Percentiles rank a stretch among this genome's conserved stretches.
Evolutionary conservation across 2,329 filamentous ascomycete genomes (phyloP).

Genomic region (Pochonia chlamydosporia): DNA sequence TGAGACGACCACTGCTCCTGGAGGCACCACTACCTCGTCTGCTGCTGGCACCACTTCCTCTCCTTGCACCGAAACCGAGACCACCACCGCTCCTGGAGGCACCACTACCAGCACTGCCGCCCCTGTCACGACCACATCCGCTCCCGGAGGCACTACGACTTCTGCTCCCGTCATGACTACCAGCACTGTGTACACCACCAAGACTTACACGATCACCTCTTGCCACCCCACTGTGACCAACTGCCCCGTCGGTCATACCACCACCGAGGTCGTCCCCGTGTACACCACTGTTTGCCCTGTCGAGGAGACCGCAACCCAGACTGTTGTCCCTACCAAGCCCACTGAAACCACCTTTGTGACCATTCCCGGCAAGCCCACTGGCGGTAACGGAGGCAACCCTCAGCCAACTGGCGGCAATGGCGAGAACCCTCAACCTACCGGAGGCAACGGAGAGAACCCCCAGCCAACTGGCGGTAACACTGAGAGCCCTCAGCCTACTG

Average conservation of each 20-base stretch:
- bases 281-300: slow-evolving; percentile 1
- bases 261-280: slow-evolving; percentile 8
- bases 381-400: slow-evolving; percentile 2
- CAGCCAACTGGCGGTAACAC: background rate
- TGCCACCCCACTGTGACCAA: slow-evolving; percentile 37
- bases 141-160: background rate
- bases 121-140: background rate
- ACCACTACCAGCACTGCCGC: background rate
- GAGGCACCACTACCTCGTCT: too few species aligned
- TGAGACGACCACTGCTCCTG: background rate
- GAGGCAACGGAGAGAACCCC: background rate
- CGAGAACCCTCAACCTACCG: background rate
- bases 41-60: too few species aligned
- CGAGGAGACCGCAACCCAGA: too few species aligned
- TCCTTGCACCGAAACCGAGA: background rate
- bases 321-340: too few species aligned
- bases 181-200: slow-evolving; percentile 22
- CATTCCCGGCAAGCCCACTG: slow-evolving; percentile 1
- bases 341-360: slow-evolving; percentile 2
- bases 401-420: background rate
- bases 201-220: slow-evolving; percentile 42
- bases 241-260: slow-evolving; percentile 20
- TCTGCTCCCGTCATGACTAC: background rate
- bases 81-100: background rate
- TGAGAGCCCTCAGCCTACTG: background rate